These are phyloP conservation scores for Neurospora sp. DNA, from an alignment of 495 filamentous ascomycete species.

Conservation along the genomic window DNA sequence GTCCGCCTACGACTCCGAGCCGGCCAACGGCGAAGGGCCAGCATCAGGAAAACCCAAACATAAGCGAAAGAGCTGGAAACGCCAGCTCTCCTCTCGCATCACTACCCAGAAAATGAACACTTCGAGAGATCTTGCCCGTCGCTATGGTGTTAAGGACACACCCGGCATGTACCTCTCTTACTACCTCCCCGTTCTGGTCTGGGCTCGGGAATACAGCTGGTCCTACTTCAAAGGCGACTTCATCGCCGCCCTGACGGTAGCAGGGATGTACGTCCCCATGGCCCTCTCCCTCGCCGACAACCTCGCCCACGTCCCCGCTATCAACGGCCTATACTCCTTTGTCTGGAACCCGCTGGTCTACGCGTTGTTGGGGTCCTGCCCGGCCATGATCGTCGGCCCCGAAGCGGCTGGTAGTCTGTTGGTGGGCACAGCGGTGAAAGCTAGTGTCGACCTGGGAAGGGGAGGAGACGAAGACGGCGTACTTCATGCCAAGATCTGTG, in stretches of 20 bases:
- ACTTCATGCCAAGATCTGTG: conserved; percentile 71
- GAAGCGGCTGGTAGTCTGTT: conserved; percentile 90
- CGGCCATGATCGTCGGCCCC: conserved; percentile 88
- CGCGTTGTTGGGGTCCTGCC: conserved; percentile 80
- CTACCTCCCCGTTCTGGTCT: conserved; percentile 84
- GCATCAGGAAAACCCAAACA: conserved; percentile 8
- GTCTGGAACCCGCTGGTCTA: conserved; percentile 86
- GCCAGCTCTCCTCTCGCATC: conserved; percentile 25
- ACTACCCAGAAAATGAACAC: conserved; percentile 50
- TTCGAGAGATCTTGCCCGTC: conserved; percentile 50
- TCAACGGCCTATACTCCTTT: conserved; percentile 93
- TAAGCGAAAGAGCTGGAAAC: conserved; percentile 23
- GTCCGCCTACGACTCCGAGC: conserved; percentile 4
- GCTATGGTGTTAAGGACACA: conserved; percentile 48
- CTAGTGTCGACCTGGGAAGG: conserved; percentile 58
- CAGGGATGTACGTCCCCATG: conserved; percentile 98
- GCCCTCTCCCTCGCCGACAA: conserved; percentile 88
- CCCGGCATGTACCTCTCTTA: conserved; percentile 73
- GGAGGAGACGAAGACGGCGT: conserved; percentile 60
- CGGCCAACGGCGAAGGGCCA: conserved; percentile 9
- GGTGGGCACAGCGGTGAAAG: conserved; percentile 74
- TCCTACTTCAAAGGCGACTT: conserved; percentile 78
- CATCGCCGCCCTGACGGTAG: conserved; percentile 77
- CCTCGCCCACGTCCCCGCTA: conserved; percentile 82
- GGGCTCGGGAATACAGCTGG: conserved; percentile 76